phyloP scores from a whole-genome alignment of 345 rosid species.

The Brassica incana region DNA sequence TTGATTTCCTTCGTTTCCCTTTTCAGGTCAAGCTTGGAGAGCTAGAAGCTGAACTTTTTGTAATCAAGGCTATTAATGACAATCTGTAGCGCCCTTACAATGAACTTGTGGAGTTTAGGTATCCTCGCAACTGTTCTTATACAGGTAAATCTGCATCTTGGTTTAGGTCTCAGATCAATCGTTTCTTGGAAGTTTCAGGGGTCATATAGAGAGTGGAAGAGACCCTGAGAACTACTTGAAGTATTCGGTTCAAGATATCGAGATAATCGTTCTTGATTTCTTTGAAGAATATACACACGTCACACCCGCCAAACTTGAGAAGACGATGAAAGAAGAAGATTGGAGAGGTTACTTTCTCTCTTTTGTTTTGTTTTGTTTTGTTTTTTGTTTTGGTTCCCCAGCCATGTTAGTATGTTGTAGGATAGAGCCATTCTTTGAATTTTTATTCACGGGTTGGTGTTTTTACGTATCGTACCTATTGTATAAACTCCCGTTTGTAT shows the following conservation, averaged over 20 bases:
- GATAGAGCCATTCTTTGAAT: no score
- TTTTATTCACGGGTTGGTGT: no score
- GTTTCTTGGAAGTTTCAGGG: constrained; percentile 85
- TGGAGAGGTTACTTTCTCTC: constrained; percentile 52
- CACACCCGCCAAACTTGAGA: constrained; percentile 71
- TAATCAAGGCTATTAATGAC: no score
- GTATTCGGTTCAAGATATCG: constrained; percentile 77
- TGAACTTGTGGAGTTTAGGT: no score
- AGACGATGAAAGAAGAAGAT: constrained; percentile 55
- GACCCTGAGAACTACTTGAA: constrained; percentile 89
- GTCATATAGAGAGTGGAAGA: constrained; percentile 72
- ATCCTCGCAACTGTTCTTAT: no score
- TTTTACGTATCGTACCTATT: no score
- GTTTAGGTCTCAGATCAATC: constrained; percentile 63
- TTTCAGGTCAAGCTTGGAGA: no score
- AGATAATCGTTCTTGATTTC: constrained; percentile 81
- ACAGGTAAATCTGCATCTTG: constrained; percentile 41
- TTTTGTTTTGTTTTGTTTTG: constrained; percentile 44
- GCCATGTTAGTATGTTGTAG: background rate
- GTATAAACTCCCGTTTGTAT: no score
- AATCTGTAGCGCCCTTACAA: no score
- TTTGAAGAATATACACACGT: constrained; percentile 60
- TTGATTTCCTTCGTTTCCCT: no score
- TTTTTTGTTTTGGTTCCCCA: constrained; percentile 24
- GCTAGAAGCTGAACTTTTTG: no score